These are phyloP conservation scores for Aspergillus hiratsukae DNA, from an alignment of 2,329 filamentous ascomycete species.

Conservation along the genomic window DNA sequence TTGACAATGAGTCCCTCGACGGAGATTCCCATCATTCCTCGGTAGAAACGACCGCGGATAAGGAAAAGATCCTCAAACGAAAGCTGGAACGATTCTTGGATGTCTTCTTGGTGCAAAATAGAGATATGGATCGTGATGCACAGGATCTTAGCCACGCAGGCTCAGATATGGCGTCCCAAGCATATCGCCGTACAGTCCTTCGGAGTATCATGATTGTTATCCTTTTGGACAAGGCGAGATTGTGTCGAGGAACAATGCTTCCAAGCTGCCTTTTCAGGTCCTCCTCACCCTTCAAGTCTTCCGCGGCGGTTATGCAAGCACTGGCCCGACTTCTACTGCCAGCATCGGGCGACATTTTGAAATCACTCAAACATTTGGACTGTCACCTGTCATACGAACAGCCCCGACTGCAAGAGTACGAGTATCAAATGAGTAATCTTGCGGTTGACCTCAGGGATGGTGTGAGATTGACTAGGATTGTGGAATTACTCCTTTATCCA, in stretches of 20 bases:
- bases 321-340: constrained; percentile 53
- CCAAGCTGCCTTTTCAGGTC: constrained; percentile 48
- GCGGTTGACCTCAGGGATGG: constrained; percentile 61
- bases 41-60: not conserved
- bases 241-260: constrained; percentile 25
- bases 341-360: constrained; percentile 54
- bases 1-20: constrained; percentile 23
- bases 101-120: constrained; percentile 54
- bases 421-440: constrained; percentile 55
- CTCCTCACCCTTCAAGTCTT: constrained; percentile 54
- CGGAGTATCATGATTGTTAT: constrained; percentile 58
- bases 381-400: constrained; percentile 55
- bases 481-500: constrained; percentile 53
- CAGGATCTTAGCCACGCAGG: constrained; percentile 26
- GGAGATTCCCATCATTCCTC: not conserved
- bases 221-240: constrained; percentile 54
- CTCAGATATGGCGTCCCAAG: constrained; percentile 42
- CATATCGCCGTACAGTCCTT: constrained; percentile 53
- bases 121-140: constrained; percentile 42
- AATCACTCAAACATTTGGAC: constrained; percentile 52
- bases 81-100: constrained; percentile 52
- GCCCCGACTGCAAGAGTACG: constrained; percentile 55
- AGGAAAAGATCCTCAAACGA: constrained; percentile 33
- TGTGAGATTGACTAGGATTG: constrained; percentile 54
- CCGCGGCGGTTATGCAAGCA: constrained; percentile 48